Evolutionary conservation across 176 grass and related monocot genomes (phyloP).

Genomic region (Tillandsia fasciculata): DNA sequence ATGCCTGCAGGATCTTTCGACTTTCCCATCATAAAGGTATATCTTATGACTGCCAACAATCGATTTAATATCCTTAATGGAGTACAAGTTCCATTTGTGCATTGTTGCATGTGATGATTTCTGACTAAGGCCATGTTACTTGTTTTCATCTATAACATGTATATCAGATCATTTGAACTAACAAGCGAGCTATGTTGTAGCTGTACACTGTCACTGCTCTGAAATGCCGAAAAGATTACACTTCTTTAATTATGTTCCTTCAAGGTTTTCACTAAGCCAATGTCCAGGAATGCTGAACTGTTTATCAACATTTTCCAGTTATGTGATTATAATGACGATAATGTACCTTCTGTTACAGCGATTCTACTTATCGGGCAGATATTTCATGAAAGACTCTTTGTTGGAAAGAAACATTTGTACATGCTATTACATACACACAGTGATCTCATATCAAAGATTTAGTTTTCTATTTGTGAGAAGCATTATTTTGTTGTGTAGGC

Average conservation of each 20-base stretch:
- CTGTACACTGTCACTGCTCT: neutral
- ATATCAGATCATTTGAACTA: neutral
- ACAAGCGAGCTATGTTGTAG: neutral
- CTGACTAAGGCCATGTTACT: neutral
- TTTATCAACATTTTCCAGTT: too few species aligned
- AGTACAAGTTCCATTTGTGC: neutral
- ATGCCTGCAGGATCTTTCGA: neutral
- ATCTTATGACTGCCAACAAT: conserved; percentile 1
- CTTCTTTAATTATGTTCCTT: neutral
- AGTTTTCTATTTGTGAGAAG: too few species aligned
- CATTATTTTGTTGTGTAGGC: too few species aligned
- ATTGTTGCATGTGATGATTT: neutral
- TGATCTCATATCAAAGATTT: too few species aligned
- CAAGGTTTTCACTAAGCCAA: too few species aligned
- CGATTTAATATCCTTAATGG: conserved; percentile 3
- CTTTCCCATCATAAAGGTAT: neutral
- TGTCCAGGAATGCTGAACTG: too few species aligned
- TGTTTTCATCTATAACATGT: neutral
- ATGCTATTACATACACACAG: too few species aligned
- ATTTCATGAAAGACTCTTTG: too few species aligned
- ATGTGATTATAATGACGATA: too few species aligned
- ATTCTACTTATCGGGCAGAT: too few species aligned
- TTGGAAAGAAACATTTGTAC: too few species aligned
- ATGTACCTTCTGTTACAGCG: too few species aligned
- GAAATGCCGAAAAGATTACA: neutral